Evolutionary conservation across 2,329 filamentous ascomycete species (phyloP).

Genomic region (Dothistroma pini): DNA sequence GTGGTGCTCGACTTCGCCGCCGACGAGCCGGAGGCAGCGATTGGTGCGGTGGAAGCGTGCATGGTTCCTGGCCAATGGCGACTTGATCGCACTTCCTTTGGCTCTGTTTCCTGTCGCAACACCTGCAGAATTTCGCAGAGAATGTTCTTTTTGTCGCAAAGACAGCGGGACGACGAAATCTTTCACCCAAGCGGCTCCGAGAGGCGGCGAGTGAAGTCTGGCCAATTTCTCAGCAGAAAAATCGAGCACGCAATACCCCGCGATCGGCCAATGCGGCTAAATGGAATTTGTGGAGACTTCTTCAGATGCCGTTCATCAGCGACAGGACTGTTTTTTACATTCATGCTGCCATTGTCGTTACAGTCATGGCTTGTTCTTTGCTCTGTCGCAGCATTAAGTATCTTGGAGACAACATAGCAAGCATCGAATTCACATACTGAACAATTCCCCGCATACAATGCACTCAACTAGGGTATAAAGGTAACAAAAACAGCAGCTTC

Average conservation of each 20-base stretch:
- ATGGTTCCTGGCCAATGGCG: neutral
- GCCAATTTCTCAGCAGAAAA: conserved; percentile 8
- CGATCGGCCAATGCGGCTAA: conserved; percentile 2
- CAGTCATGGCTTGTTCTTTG: neutral
- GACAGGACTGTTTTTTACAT: neutral
- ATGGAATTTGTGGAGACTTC: conserved; percentile 41
- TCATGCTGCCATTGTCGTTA: neutral
- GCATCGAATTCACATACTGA: neutral
- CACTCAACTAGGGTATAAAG: conserved; percentile 11
- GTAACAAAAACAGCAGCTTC: neutral
- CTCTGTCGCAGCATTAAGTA: neutral
- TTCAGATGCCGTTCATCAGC: neutral
- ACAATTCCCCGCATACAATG: conserved; percentile 2
- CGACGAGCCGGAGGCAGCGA: conserved; percentile 2
- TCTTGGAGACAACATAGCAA: neutral
- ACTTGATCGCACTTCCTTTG: neutral
- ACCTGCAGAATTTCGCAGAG: neutral
- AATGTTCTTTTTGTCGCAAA: neutral
- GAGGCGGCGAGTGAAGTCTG: neutral
- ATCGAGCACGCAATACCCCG: conserved; percentile 5
- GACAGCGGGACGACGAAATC: neutral
- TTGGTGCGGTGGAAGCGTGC: neutral
- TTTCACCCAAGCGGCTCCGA: neutral
- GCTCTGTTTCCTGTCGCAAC: neutral
- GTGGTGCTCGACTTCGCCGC: conserved; percentile 10